These are phyloP conservation scores for Lachnellula willkommii DNA, from an alignment of 2,329 filamentous ascomycete species.

Conservation along the genomic window DNA sequence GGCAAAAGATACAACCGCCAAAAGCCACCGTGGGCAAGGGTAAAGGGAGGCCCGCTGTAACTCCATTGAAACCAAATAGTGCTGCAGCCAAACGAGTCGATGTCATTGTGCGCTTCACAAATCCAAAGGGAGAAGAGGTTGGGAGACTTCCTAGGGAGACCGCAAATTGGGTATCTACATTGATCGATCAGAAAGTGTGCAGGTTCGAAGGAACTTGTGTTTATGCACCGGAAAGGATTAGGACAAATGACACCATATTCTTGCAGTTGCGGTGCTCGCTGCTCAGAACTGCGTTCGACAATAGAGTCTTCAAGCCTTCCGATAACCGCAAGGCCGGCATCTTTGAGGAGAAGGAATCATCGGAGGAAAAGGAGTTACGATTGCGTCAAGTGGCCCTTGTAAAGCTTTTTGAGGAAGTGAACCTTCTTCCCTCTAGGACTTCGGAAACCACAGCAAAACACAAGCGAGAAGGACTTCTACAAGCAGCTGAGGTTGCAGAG, in stretches of 20 bases:
- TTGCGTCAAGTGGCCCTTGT: slow-evolving; percentile 83
- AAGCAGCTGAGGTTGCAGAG: slow-evolving; percentile 84
- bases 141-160: slow-evolving; percentile 82
- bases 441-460: slow-evolving; percentile 71
- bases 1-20: slow-evolving; percentile 66
- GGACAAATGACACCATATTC: slow-evolving; percentile 92
- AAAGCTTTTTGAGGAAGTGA: slow-evolving; percentile 83
- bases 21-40: slow-evolving; percentile 41
- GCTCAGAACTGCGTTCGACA: slow-evolving; percentile 67
- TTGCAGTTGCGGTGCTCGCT: slow-evolving; percentile 78
- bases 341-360: slow-evolving; percentile 80
- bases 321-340: slow-evolving; percentile 67
- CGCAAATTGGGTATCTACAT: slow-evolving; percentile 83
- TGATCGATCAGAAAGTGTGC: slow-evolving; percentile 88
- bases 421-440: slow-evolving; percentile 67
- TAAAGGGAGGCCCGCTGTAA: slow-evolving; percentile 34
- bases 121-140: slow-evolving; percentile 70
- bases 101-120: slow-evolving; percentile 88
- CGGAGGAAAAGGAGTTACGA: slow-evolving; percentile 77
- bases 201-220: slow-evolving; percentile 83
- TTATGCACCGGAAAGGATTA: slow-evolving; percentile 76
- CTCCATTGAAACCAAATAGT: slow-evolving; percentile 29
- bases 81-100: slow-evolving; percentile 64
- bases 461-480: slow-evolving; percentile 75
- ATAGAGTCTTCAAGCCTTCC: slow-evolving; percentile 53